These are phyloP conservation scores for Antrodiella citrinella DNA, from an alignment of 768 basidiomycete genomes.

Conservation along the genomic window DNA sequence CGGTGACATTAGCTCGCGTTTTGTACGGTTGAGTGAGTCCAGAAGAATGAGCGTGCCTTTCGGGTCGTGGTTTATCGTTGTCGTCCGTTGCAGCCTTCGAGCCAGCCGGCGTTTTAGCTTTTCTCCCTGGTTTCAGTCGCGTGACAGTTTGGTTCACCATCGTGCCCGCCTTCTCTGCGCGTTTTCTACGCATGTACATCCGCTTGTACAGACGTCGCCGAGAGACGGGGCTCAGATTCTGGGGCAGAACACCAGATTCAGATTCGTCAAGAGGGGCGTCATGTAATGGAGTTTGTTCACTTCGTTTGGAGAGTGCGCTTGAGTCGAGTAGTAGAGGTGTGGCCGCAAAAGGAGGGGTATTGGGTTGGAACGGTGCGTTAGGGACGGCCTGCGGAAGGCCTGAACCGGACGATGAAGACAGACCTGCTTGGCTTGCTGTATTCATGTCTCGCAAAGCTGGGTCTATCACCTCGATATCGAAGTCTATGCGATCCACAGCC, in stretches of 20 bases:
- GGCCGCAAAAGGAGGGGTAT: conserved; percentile 1
- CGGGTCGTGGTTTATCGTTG: conserved; percentile 3
- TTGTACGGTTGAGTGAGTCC: conserved; percentile 41
- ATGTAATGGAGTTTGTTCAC: neutral
- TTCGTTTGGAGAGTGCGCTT: neutral
- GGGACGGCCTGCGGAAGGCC: neutral
- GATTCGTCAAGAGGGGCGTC: too few species aligned
- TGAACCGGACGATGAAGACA: neutral
- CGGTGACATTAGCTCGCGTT: conserved; percentile 32
- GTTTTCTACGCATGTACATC: conserved; percentile 65
- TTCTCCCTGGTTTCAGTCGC: conserved; percentile 35
- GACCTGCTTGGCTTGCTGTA: neutral
- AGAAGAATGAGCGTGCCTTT: conserved; percentile 15
- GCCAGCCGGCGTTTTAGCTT: conserved; percentile 11
- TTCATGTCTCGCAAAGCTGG: conserved; percentile 3
- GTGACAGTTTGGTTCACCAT: conserved; percentile 20
- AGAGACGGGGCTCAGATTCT: conserved; percentile 25
- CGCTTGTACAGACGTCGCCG: conserved; percentile 54
- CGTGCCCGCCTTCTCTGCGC: conserved; percentile 40
- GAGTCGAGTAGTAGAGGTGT: neutral
- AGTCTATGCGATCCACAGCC: neutral
- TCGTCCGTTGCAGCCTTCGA: conserved; percentile 1
- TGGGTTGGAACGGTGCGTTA: conserved; percentile 2
- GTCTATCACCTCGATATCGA: conserved; percentile 9
- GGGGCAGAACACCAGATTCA: neutral